These are phyloP conservation scores for Crataegus laevigata DNA, from an alignment of 306 rosid species.

Conservation along the genomic window DNA sequence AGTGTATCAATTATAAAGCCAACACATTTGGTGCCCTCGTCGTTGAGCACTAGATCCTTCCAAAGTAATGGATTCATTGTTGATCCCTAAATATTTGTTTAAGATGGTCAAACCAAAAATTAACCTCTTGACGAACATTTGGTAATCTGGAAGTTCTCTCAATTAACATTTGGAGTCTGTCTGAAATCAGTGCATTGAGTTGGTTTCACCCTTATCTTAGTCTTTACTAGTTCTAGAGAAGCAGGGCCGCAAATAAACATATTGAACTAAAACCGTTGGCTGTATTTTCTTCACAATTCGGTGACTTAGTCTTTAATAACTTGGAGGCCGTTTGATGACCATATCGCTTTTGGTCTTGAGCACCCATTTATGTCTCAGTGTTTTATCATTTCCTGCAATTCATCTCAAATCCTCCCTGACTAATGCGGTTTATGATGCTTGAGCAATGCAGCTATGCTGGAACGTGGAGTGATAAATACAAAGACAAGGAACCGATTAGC, in stretches of 20 bases:
- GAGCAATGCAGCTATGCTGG: slow-evolving; percentile 63
- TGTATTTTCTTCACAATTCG: background rate
- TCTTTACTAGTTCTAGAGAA: background rate
- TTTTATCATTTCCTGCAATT: background rate
- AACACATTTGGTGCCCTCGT: background rate
- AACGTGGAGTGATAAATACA: slow-evolving; percentile 86
- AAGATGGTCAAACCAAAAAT: background rate
- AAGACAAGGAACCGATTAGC: slow-evolving; percentile 47
- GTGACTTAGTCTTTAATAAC: background rate
- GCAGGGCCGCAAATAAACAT: background rate
- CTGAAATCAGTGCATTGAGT: background rate
- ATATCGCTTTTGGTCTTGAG: too few species aligned
- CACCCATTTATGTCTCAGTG: background rate
- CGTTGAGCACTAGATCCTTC: background rate
- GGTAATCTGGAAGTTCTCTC: background rate
- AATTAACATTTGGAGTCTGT: background rate
- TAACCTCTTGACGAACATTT: background rate
- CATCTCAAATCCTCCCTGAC: background rate
- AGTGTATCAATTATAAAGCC: background rate
- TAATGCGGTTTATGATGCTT: background rate
- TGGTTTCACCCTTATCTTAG: background rate
- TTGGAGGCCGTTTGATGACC: background rate
- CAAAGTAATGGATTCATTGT: too few species aligned
- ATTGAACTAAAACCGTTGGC: background rate
- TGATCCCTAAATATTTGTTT: background rate